Base-by-base conservation (phyloP, 192 early-diverging fungal genomes). In the Umbelopsis sp. region DNA sequence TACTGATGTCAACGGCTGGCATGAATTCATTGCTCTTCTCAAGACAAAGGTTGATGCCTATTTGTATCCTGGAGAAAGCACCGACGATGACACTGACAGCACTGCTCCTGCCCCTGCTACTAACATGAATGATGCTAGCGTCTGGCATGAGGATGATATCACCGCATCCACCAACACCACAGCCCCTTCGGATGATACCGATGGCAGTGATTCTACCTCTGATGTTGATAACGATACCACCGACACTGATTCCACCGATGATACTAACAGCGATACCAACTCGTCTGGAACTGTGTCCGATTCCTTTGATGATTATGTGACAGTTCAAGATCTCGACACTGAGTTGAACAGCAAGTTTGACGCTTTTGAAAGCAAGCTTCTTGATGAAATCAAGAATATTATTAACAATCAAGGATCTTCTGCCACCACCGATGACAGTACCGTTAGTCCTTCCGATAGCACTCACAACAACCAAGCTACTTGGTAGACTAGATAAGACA, bases 1-100 rank as follows among this genome's bases (percentile, higher is more conserved):
- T 33, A 61, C 23, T n/a, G 55, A 61, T 33, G 30, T 35, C 27
- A 7, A 25, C 1, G 55, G 30, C 12, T 61, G 55, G 55, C 27
- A 61, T 18, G 15, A 61, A 25, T 61, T 61, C 16, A 61, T 61
- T 61, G 55, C 27, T 15, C 12, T 61, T 2, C 25, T 65, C 27
- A 61, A 61, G 55, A 33, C 55, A 25, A 61, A 61, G 16, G 70
- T 67, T 13, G 71, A 49, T 12, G 67, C 67, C 5, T 67, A 46
- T 11, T 68, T 49, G 12, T 74, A 51, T 1, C 52, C 30, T 8
- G 68, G 68, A 1, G 71, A 70, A 47, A 73, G 69, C 65, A n/a
- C 13, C 20, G 44, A 37, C 9, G 37, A n/a, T 16, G 71, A 51
- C 21, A 66, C 64, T 48, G 73, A 52, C 25, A 48, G 46, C 30